phyloP scores from a whole-genome alignment of 2,329 filamentous ascomycete genomes.

The Aspergillus unguis region DNA sequence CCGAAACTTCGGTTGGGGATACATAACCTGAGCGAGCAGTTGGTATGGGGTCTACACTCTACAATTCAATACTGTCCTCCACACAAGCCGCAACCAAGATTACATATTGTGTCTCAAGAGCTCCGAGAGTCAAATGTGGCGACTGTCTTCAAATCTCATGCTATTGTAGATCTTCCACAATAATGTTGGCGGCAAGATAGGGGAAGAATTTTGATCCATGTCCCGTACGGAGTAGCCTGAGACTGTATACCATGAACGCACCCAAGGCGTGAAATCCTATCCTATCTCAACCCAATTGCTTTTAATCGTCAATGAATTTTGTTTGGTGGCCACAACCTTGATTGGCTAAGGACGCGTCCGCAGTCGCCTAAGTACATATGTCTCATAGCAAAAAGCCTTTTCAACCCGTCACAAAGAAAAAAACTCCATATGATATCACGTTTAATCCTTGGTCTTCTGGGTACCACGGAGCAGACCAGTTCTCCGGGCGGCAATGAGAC shows the following conservation, averaged over 20 bases:
- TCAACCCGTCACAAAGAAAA: conserved; percentile 44
- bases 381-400: conserved; percentile 42
- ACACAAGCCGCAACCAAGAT: no score
- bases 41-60: no score
- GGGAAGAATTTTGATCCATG: no score
- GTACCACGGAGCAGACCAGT: conserved; percentile 99
- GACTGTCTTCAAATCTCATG: no score
- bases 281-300: conserved; percentile 23
- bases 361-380: conserved; percentile 43
- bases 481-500: conserved; percentile 99
- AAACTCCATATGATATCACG: conserved; percentile 59
- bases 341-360: conserved; percentile 40
- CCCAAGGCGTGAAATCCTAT: conserved; percentile 22
- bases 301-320: conserved; percentile 29
- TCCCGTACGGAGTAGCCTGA: background rate
- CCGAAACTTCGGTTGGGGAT: no score
- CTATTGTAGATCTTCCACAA: no score
- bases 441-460: conserved; percentile 99
- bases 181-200: no score
- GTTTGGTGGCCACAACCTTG: conserved; percentile 40
- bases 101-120: no score
- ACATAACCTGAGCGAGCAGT: no score
- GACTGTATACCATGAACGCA: conserved; percentile 9
- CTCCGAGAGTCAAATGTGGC: no score
- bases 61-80: no score